Evolutionary conservation across 108 stramenopile species (phyloP), one percentile per base, ranked within the genome.

Genomic region (Conticribra weissflogii): DNA sequence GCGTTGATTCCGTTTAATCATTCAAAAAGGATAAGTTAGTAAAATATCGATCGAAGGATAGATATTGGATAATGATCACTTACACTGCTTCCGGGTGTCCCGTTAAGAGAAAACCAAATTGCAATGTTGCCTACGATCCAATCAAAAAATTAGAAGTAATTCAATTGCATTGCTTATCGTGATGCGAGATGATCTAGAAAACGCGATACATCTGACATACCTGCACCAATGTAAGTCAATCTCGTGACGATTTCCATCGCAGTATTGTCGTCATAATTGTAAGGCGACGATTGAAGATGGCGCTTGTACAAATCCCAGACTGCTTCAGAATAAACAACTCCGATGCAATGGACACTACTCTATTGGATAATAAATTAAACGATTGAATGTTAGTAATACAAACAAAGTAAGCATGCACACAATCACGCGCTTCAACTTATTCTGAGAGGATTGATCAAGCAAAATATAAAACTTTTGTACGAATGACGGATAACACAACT

Each of bases 221-320:
- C 61, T 2, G 61, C 61, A 25, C 46, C 61, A 48, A 62, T 62
- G 46, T 47, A 62, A 1, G 61, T 62, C 24, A 62, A 59, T 16
- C 52, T 36, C 24, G 59, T 71, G 23, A 60, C 59, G 8, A 71
- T 59, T 61, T 54, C 59, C 34, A 53, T 14, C 25, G 61, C 47
- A 28, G 70, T 71, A 24, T 54, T 53, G 25, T 71, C 59, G 18
- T 71, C 70, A 21, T 71, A 71, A 7, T 58, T 58, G 18, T 60
- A 45, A 24, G 55, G 44, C 3, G 12, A 2, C 1, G 50, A 22
- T n/a, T 25, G 61, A 25, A 69, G 49, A 46, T 59, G 44, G 33
- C 59, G 28, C 33, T 71, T 61, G 33, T 34, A 61, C 25, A 71
- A 31, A 9, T 30, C 49, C 70, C 70, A 71, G 29, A 71, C 41